Evolutionary conservation across 1,139 yeast genomes (phyloP).

Genomic region (Saccharomyces hybrid): DNA sequence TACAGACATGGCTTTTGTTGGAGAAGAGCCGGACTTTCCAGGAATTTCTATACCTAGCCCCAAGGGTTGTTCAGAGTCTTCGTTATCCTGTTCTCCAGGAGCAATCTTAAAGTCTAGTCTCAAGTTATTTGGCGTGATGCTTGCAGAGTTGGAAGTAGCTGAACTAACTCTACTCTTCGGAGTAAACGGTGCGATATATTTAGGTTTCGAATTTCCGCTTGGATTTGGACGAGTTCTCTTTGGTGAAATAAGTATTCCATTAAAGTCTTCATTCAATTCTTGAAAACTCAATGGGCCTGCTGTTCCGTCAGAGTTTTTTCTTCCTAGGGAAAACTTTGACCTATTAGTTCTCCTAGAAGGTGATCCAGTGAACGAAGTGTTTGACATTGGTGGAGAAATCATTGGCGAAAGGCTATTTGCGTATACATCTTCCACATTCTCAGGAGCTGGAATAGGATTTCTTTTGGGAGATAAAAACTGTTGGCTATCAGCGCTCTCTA

Average conservation of each 20-base stretch:
- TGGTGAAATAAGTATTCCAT: not conserved
- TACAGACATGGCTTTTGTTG: slow-evolving; percentile 1
- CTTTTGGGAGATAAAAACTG: not conserved
- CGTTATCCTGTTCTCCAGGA: not conserved
- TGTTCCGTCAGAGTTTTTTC: not conserved
- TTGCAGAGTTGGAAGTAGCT: not conserved
- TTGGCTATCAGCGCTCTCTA: slow-evolving; percentile 1
- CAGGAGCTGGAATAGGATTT: not conserved
- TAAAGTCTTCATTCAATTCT: not conserved
- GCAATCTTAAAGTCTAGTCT: slow-evolving; percentile 3
- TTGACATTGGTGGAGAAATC: slow-evolving; percentile 4
- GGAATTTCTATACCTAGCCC: slow-evolving; percentile 5
- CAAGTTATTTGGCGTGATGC: not conserved
- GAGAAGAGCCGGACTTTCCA: not conserved
- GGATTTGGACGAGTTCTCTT: not conserved
- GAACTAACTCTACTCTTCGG: slow-evolving; percentile 4
- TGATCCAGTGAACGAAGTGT: slow-evolving; percentile 6
- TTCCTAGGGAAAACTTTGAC: slow-evolving; percentile 4
- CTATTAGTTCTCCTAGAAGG: slow-evolving; percentile 7
- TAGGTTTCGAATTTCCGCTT: not conserved
- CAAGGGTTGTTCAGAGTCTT: slow-evolving; percentile 1
- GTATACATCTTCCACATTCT: not conserved
- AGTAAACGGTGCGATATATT: slow-evolving; percentile 1
- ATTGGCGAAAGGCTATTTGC: slow-evolving; percentile 5
- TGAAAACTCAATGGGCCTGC: not conserved